Base-by-base conservation (phyloP, 352 stramenopile genomes). In the Phytopythium boreale region DNA sequence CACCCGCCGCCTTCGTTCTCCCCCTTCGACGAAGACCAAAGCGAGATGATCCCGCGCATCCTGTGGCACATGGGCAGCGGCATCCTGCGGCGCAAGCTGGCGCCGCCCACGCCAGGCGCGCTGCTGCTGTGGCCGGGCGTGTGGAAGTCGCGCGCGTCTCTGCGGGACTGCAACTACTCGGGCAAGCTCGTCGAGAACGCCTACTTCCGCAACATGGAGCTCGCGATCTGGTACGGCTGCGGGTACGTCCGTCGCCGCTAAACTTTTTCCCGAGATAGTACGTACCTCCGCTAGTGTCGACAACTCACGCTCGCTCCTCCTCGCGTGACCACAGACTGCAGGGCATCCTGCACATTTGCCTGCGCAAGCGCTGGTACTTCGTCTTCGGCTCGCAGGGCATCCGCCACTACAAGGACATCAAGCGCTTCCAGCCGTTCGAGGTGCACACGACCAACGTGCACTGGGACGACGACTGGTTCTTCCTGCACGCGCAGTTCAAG, bases 381-480 rank as follows among this genome's bases (percentile, higher is more conserved):
- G 75, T 92, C 20, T 82, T 90, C 47, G 83, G 77, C 0, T 92
- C 83, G 44, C 83, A 92, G 59, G 79, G 71, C 22, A 77, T 92
- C 44, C 83, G 80, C 27, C 75, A 87, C 59, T 83, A 79, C 67
- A 75, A 84, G 50, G 70, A 78, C 61, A 88, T 91, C 58, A 60
- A 63, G 34, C 70, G 78, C 26, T 74, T 82, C 27, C 77, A 86
- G 62, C 70, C 69, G 29, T 89, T 78, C 56, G 83, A 92, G 59
- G 68, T 92, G 31, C 79, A 90, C 71, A 86, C 79, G 36, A 79
- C 79, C 56, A 89, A 83, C 49, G 72, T 89, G 43, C 86, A 88
- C 61, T 90, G 80, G 80, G 79, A 89, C 62, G 79, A 88, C 70
- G 69, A 80, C 61, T 92, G 83, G 83, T 74, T 92, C 58, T 90